phyloP scores from a whole-genome alignment of 1,284 basidiomycete species.

The Porphyrellus sp. region DNA sequence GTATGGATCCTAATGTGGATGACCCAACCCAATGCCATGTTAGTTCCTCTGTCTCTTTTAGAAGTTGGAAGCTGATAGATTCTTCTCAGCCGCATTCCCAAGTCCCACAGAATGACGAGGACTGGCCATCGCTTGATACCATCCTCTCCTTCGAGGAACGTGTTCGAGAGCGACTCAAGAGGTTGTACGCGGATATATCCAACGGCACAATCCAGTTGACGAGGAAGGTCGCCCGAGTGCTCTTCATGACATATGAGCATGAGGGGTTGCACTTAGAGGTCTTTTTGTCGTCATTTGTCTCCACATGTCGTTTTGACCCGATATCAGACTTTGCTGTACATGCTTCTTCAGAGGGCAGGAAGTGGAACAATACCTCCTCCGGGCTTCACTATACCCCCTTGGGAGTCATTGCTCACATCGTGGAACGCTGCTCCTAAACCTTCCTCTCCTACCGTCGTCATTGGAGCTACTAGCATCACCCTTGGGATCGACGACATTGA shows the following conservation, averaged over 20 bases:
- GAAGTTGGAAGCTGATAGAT: constrained; percentile 1
- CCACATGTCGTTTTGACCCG: constrained; percentile 10
- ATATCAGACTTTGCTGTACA: constrained; percentile 83
- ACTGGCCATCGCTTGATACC: constrained; percentile 79
- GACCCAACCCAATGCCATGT: constrained; percentile 84
- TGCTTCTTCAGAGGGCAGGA: constrained; percentile 82
- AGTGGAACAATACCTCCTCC: constrained; percentile 76
- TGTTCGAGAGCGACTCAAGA: constrained; percentile 69
- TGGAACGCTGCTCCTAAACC: constrained; percentile 61
- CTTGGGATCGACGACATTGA: constrained; percentile 89
- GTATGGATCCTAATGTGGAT: constrained; percentile 94
- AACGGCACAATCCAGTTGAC: constrained; percentile 57
- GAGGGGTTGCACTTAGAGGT: constrained; percentile 84
- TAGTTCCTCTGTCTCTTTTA: constrained; percentile 29
- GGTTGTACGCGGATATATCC: constrained; percentile 72
- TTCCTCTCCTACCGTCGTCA: constrained; percentile 43
- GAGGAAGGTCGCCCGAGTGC: constrained; percentile 69
- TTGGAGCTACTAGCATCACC: constrained; percentile 60
- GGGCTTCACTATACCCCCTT: constrained; percentile 74
- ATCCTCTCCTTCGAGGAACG: constrained; percentile 79
- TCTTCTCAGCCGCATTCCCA: constrained; percentile 74
- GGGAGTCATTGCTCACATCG: constrained; percentile 60
- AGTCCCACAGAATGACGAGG: constrained; percentile 76
- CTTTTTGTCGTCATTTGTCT: constrained; percentile 1
- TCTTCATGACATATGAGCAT: constrained; percentile 90